Evolutionary conservation across 805 yeast genomes (phyloP).

Genomic region (Candida andamanensis): DNA sequence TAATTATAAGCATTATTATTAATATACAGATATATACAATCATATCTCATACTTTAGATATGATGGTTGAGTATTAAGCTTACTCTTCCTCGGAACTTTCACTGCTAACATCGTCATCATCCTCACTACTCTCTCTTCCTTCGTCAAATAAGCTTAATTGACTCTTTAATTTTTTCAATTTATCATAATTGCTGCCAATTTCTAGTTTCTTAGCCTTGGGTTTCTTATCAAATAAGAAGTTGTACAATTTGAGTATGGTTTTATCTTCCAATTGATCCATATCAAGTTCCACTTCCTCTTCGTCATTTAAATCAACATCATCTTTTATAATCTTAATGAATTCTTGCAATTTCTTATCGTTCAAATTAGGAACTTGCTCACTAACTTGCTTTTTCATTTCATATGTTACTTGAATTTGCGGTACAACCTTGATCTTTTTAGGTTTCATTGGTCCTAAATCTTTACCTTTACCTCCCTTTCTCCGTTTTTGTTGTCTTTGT

Average conservation of each 20-base stretch:
- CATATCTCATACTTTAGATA: no score
- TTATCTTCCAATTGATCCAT: conserved; percentile 86
- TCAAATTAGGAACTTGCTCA: conserved; percentile 71
- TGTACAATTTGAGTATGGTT: conserved; percentile 78
- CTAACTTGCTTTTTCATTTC: conserved; percentile 95
- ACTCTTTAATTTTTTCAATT: conserved; percentile 63
- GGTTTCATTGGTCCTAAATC: conserved; percentile 7
- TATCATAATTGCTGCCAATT: conserved; percentile 29
- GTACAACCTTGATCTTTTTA: conserved; percentile 17
- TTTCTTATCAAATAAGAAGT: conserved; percentile 56
- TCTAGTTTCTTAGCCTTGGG: conserved; percentile 33
- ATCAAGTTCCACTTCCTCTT: conserved; percentile 89
- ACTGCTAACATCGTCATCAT: conserved; percentile 47
- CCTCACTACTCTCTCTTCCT: conserved; percentile 29
- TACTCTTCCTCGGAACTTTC: conserved; percentile 75
- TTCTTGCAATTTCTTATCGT: conserved; percentile 76
- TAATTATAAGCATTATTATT: neutral
- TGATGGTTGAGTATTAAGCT: no score
- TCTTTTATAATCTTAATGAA: conserved; percentile 83
- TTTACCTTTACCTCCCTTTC: conserved; percentile 11
- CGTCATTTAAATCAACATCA: conserved; percentile 54
- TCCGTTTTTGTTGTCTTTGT: conserved; percentile 27
- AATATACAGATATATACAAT: conserved; percentile 4
- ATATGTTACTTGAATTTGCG: conserved; percentile 58
- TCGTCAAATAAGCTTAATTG: conserved; percentile 43